These are phyloP conservation scores for Aspergillus sp. DNA, from an alignment of 2,329 filamentous ascomycete species.

Conservation along the genomic window DNA sequence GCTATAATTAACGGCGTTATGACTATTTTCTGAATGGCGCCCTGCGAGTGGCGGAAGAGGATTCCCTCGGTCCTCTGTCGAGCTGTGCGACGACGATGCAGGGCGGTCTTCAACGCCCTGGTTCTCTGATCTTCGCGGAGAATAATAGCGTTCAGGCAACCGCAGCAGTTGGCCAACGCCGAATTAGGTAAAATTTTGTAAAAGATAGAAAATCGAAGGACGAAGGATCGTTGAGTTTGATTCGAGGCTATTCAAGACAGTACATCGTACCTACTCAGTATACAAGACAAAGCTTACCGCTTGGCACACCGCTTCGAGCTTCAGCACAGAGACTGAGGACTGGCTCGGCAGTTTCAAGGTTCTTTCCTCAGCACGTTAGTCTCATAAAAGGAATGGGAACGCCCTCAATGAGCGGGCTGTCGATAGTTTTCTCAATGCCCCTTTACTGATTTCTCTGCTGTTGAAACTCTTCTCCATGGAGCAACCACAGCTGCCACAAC, in stretches of 20 bases:
- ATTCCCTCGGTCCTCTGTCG: background rate
- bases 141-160: background rate
- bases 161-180: background rate
- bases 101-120: background rate
- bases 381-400: slow-evolving; percentile 1
- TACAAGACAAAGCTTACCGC: background rate
- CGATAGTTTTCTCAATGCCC: background rate
- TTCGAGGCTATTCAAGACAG: slow-evolving; percentile 1
- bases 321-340: background rate
- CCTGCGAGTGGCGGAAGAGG: slow-evolving; percentile 5
- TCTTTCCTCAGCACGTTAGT: background rate
- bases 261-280: background rate
- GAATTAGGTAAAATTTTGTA: slow-evolving; percentile 3
- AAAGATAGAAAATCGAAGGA: background rate
- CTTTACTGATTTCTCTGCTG: background rate
- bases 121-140: background rate
- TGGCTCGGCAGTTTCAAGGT: slow-evolving; percentile 5
- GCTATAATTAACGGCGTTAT: slow-evolving; percentile 14
- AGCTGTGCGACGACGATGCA: background rate
- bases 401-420: background rate
- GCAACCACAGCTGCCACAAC: background rate
- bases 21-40: slow-evolving; percentile 1
- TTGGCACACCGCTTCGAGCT: background rate
- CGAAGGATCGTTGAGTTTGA: background rate
- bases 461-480: slow-evolving; percentile 1